A percentile compares a stretch with the other conserved stretches of the same genome.
phyloP scores from a whole-genome alignment of 2,329 filamentous ascomycete genomes.

The Fusarium euwallaceae region DNA sequence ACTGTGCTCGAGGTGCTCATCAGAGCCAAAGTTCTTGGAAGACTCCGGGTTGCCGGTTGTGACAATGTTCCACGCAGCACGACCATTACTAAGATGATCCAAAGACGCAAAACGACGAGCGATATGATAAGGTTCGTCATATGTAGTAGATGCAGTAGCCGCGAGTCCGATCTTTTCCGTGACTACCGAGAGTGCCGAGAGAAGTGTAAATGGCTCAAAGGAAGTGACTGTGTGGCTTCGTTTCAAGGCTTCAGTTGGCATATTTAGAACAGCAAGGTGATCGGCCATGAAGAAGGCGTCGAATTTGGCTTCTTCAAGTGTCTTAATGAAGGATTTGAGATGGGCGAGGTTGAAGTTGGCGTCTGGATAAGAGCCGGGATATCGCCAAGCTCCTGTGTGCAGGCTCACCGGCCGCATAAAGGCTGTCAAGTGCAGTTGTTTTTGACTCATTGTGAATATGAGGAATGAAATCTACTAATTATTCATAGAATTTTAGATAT shows the following conservation, averaged over 20 bases:
- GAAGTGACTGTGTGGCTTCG: slow-evolving; percentile 70
- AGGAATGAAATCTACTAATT: no score
- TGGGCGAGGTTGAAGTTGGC: slow-evolving; percentile 70
- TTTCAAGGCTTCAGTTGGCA: slow-evolving; percentile 68
- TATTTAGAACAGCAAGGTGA: slow-evolving; percentile 66
- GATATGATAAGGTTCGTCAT: slow-evolving; percentile 67
- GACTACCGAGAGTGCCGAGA: slow-evolving; percentile 62
- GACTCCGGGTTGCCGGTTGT: slow-evolving; percentile 66
- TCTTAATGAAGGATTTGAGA: slow-evolving; percentile 66
- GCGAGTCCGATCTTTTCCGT: slow-evolving; percentile 65
- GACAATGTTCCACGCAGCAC: slow-evolving; percentile 68
- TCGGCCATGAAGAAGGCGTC: slow-evolving; percentile 71
- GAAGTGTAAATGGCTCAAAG: slow-evolving; percentile 67
- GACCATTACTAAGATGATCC: slow-evolving; percentile 64
- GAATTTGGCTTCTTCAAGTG: slow-evolving; percentile 66
- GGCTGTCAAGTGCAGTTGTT: slow-evolving; percentile 66
- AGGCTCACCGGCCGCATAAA: slow-evolving; percentile 71
- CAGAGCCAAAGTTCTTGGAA: slow-evolving; percentile 64
- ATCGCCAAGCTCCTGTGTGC: slow-evolving; percentile 69
- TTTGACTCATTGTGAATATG: slow-evolving; percentile 36
- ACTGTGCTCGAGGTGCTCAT: slow-evolving; percentile 63
- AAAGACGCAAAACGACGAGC: slow-evolving; percentile 67
- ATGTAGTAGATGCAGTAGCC: slow-evolving; percentile 67
- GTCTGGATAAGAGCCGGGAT: slow-evolving; percentile 66
- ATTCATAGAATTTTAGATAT: no score